Evolutionary conservation across 495 filamentous ascomycete species (phyloP).

Genomic region (Staphylotrichum longicolle): DNA sequence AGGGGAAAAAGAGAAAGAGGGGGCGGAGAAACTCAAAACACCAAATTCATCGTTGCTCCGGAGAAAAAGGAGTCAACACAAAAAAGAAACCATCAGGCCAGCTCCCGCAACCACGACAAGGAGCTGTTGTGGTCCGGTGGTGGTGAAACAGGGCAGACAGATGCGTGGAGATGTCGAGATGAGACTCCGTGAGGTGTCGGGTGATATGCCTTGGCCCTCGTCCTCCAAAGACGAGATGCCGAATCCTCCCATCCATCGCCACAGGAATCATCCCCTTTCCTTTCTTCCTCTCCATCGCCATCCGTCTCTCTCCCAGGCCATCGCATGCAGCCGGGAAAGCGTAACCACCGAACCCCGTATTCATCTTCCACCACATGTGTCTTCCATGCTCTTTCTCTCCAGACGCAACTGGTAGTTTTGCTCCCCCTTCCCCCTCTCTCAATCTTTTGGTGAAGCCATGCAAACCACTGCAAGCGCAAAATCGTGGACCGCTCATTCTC

Average conservation of each 20-base stretch:
- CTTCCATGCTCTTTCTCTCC: conserved; percentile 8
- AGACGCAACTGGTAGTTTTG: not conserved
- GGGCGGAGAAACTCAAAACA: not conserved
- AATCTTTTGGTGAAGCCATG: conserved; percentile 12
- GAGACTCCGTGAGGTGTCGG: not conserved
- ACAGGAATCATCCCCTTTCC: conserved; percentile 1
- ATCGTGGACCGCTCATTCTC: conserved; percentile 12
- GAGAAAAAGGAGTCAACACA: not conserved
- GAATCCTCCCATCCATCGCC: not conserved
- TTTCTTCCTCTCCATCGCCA: conserved; percentile 11
- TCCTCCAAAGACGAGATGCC: conserved; percentile 1
- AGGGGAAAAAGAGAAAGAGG: too few species aligned
- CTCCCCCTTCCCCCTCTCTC: conserved; percentile 2
- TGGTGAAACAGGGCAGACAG: conserved; percentile 15
- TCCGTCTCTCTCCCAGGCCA: conserved; percentile 10
- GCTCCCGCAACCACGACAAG: conserved; percentile 5
- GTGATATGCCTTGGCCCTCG: not conserved
- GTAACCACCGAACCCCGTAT: conserved; percentile 15
- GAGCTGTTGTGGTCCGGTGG: not conserved
- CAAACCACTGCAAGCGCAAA: conserved; percentile 23
- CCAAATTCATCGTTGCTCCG: not conserved
- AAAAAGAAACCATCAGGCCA: not conserved
- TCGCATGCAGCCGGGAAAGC: not conserved
- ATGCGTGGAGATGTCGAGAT: conserved; percentile 8
- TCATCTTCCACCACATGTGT: conserved; percentile 7